Base-by-base conservation (phyloP, 768 basidiomycete species). In the Dacryopinax spathularia region DNA sequence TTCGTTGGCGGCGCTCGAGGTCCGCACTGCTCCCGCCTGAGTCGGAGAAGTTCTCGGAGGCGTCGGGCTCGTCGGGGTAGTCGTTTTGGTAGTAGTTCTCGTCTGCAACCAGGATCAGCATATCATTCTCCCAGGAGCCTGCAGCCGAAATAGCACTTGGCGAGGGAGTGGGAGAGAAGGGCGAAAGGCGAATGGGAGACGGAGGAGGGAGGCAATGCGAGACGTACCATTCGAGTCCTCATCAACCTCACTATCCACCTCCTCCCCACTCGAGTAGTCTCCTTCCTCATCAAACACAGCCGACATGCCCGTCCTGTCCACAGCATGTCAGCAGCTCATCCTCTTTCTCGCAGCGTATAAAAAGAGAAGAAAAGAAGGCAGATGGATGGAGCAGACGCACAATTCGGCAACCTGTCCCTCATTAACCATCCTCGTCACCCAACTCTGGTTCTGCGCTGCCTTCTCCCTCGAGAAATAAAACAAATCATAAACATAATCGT, bases 41-140 rank as follows among this genome's bases (percentile, higher is more conserved):
- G 29, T 56, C 48, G 48, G 48, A 56, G 25, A 22, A 56, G 20
- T 56, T 56, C 25, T 56, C 48, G 9, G 25, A 22, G 25, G 25
- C 48, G 15, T 56, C 48, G 9, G 9, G 48, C 31, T 56, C 48
- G 9, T 56, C 48, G 18, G 48, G 48, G 20, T 56, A 56, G 20
- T 56, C 48, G 25, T 56, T 56, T 29, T 56, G 48, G 20, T 56
- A 56, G 25, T 56, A 56, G 48, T 56, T 56, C 29, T 56, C 48
- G 29, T 56, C 48, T 56, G 29, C n/a, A n/a, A n/a, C n/a, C n/a
- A n/a, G n/a, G n/a, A n/a, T n/a, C n/a, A n/a, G n/a, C n/a, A n/a
- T n/a, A n/a, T n/a, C n/a, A n/a, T n/a, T n/a, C n/a, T n/a, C n/a
- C n/a, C n/a, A n/a, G n/a, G n/a, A n/a, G n/a, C n/a, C n/a, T n/a